Conservation (phyloP, 305 asterid genomes). For the Fraxinus greggii region DNA sequence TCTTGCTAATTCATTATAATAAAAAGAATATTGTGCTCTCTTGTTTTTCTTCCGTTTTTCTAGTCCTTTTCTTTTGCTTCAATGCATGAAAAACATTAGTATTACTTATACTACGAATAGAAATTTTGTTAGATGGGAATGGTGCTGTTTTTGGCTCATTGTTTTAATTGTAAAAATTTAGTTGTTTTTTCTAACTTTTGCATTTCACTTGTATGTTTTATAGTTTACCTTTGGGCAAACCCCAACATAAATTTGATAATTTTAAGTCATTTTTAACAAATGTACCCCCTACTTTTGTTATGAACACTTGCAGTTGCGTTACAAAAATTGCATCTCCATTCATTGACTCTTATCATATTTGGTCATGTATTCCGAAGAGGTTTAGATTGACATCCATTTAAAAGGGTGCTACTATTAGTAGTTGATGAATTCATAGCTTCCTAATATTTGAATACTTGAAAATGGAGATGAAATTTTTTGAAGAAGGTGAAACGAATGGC, state of each 20-base stretch:
- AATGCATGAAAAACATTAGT: neutral
- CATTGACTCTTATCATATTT: neutral
- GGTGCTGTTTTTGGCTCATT: neutral
- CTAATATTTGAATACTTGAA: neutral
- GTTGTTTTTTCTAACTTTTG: neutral
- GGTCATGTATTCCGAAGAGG: neutral
- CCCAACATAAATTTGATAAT: neutral
- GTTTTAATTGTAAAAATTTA: neutral
- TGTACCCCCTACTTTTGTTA: neutral
- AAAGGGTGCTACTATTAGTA: neutral
- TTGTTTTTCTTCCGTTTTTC: neutral
- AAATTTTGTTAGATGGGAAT: neutral
- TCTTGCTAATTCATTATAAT: neutral
- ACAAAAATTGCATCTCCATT: neutral
- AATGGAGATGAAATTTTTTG: neutral
- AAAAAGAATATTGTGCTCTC: neutral
- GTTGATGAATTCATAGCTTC: neutral
- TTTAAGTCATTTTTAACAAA: neutral
- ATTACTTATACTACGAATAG: neutral
- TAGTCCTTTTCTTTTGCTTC: neutral
- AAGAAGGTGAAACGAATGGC: neutral
- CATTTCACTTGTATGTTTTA: neutral
- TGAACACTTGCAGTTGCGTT: neutral
- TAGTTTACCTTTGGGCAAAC: neutral
- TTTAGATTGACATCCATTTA: neutral